Evolutionary conservation across 768 basidiomycete genomes (phyloP).

Genomic region (Hygrophorus russula): DNA sequence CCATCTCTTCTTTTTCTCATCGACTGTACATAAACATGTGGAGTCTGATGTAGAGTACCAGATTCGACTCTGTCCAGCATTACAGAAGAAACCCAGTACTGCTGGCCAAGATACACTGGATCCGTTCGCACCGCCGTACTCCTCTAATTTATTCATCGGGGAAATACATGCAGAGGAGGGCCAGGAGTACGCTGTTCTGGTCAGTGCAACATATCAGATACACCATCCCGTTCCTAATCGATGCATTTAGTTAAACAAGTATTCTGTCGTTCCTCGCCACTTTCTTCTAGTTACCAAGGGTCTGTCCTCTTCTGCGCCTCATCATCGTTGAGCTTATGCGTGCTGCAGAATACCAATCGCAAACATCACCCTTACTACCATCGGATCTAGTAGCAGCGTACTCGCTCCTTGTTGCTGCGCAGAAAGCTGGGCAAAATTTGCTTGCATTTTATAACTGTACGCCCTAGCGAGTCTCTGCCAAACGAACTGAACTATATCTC

Average conservation of each 20-base stretch:
- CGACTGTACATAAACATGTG: constrained; percentile 45
- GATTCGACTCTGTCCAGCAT: constrained; percentile 73
- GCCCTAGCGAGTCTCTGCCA: constrained; percentile 8
- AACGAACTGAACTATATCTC: background rate
- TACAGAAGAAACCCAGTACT: constrained; percentile 62
- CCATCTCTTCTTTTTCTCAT: constrained; percentile 73
- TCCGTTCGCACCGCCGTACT: constrained; percentile 86
- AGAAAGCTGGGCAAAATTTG: constrained; percentile 42
- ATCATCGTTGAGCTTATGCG: background rate
- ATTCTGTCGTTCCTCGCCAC: constrained; percentile 72
- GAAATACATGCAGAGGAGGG: constrained; percentile 53
- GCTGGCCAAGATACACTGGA: constrained; percentile 27
- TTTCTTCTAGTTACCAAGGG: constrained; percentile 85
- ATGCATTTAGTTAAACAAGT: constrained; percentile 68
- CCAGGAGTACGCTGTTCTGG: constrained; percentile 58
- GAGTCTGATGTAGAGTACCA: constrained; percentile 74
- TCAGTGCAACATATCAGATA: constrained; percentile 23
- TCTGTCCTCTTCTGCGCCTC: constrained; percentile 13
- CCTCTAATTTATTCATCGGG: constrained; percentile 62
- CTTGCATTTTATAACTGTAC: constrained; percentile 90
- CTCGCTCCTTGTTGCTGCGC: constrained; percentile 58
- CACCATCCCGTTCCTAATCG: background rate
- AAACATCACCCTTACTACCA: constrained; percentile 72
- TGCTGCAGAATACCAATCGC: constrained; percentile 55
- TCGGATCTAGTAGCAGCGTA: constrained; percentile 71